Evolutionary conservation across 768 basidiomycete species (phyloP).

Genomic region (Wakefieldia striispora): DNA sequence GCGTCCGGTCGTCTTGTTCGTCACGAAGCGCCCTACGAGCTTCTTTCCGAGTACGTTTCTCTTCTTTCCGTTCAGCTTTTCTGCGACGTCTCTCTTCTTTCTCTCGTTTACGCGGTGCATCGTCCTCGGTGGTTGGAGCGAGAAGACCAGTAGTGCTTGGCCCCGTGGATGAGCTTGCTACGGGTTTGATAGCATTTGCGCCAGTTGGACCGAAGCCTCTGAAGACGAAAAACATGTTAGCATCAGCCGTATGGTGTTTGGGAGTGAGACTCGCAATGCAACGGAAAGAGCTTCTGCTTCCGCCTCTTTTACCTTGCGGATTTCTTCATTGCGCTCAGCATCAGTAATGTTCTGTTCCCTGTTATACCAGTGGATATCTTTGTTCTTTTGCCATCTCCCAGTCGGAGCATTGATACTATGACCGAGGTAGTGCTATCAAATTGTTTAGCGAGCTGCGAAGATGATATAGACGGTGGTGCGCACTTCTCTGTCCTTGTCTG

Average conservation of each 20-base stretch:
- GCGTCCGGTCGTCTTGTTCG: constrained; percentile 27
- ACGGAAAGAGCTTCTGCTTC: constrained; percentile 86
- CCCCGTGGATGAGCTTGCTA: constrained; percentile 17
- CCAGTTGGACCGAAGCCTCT: constrained; percentile 72
- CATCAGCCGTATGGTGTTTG: neutral
- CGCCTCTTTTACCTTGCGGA: constrained; percentile 76
- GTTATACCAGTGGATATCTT: constrained; percentile 94
- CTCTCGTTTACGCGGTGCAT: constrained; percentile 32
- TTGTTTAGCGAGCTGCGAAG: neutral
- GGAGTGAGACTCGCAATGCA: constrained; percentile 57
- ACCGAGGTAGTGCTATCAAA: constrained; percentile 82
- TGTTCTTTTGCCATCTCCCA: constrained; percentile 96
- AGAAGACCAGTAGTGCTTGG: constrained; percentile 12
- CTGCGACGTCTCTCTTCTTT: constrained; percentile 51
- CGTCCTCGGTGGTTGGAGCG: constrained; percentile 26
- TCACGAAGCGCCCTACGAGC: constrained; percentile 38
- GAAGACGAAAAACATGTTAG: constrained; percentile 15
- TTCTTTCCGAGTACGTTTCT: constrained; percentile 57
- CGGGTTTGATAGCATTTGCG: constrained; percentile 29
- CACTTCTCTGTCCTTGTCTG: constrained; percentile 92
- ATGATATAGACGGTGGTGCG: constrained; percentile 7
- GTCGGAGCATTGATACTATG: constrained; percentile 94
- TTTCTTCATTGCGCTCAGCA: constrained; percentile 64
- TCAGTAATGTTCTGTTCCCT: constrained; percentile 52
- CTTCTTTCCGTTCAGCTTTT: constrained; percentile 58